A percentile compares a stretch with the other conserved stretches of the same genome.
phyloP scores from a whole-genome alignment of 1,284 basidiomycete species.

The Boletus sp. region DNA sequence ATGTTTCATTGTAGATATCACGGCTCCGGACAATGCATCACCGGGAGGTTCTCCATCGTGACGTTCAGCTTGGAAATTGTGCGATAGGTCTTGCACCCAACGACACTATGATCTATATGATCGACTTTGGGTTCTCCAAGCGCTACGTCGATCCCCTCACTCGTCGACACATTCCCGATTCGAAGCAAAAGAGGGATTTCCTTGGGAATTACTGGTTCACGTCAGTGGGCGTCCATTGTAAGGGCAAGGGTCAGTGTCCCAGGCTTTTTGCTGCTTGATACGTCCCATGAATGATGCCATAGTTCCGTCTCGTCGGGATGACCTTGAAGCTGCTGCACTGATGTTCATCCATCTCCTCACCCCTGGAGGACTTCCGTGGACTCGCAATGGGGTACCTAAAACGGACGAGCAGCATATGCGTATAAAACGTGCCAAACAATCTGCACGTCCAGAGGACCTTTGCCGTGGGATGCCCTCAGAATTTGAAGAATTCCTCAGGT shows the following conservation, averaged over 20 bases:
- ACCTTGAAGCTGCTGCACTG: slow-evolving; percentile 68
- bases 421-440: slow-evolving; percentile 58
- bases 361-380: slow-evolving; percentile 71
- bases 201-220: slow-evolving; percentile 79
- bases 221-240: slow-evolving; percentile 71
- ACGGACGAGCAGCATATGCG: slow-evolving; percentile 56
- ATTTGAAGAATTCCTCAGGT: slow-evolving; percentile 71
- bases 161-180: slow-evolving; percentile 62
- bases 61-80: slow-evolving; percentile 74
- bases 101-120: slow-evolving; percentile 68
- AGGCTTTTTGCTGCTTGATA: slow-evolving; percentile 15
- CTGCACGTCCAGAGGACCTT: slow-evolving; percentile 58
- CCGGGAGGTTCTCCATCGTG: slow-evolving; percentile 66
- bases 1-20: slow-evolving; percentile 45
- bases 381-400: slow-evolving; percentile 69
- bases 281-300: slow-evolving; percentile 20
- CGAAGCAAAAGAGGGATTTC: slow-evolving; percentile 62
- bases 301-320: slow-evolving; percentile 74
- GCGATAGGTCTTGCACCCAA: slow-evolving; percentile 55
- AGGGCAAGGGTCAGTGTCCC: slow-evolving; percentile 53
- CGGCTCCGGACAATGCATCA: slow-evolving; percentile 69
- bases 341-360: slow-evolving; percentile 76
- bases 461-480: slow-evolving; percentile 63
- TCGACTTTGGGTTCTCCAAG: slow-evolving; percentile 79
- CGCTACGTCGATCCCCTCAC: slow-evolving; percentile 63